A percentile compares a stretch with the other conserved stretches of the same genome.
phyloP scores from a whole-genome alignment of 176 grass and related monocot genomes.

The Zizania latifolia region DNA sequence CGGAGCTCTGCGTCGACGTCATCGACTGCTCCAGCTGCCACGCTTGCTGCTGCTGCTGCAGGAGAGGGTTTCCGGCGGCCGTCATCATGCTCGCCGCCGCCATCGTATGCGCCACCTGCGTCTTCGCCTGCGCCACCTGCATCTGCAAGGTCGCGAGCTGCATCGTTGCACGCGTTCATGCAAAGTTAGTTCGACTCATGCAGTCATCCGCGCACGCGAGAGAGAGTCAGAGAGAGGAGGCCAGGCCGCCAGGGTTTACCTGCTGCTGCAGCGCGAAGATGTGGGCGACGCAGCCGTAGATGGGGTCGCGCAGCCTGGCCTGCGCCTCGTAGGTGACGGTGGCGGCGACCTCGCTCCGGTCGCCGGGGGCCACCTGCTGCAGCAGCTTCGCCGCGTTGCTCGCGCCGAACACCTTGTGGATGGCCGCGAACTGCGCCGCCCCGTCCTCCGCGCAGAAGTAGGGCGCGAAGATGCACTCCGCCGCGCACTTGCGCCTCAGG shows the following conservation, averaged over 20 bases:
- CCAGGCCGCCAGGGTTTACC: neutral
- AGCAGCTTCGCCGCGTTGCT: slow-evolving; percentile 98
- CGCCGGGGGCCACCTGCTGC: slow-evolving; percentile 50
- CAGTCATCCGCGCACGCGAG: neutral
- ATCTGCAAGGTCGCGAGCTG: slow-evolving; percentile 36
- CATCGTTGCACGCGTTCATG: neutral
- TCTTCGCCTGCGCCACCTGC: slow-evolving; percentile 45
- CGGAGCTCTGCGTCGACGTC: slow-evolving; percentile 55
- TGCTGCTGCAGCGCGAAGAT: slow-evolving; percentile 95
- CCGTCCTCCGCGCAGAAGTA: slow-evolving; percentile 94
- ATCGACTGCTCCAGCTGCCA: slow-evolving; percentile 43
- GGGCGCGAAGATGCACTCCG: slow-evolving; percentile 86
- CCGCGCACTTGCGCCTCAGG: slow-evolving; percentile 68
- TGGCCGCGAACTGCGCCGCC: slow-evolving; percentile 75
- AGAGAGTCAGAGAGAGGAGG: neutral
- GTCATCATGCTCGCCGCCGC: neutral
- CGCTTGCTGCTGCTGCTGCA: slow-evolving; percentile 21
- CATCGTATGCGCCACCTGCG: slow-evolving; percentile 32
- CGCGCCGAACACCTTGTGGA: slow-evolving; percentile 94
- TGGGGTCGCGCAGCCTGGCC: slow-evolving; percentile 75
- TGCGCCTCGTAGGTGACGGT: slow-evolving; percentile 89
- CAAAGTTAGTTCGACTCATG: neutral
- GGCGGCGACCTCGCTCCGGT: slow-evolving; percentile 79
- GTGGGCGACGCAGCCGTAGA: slow-evolving; percentile 89
- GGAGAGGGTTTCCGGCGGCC: neutral